Percentiles rank a stretch among this genome's conserved stretches.
phyloP scores from a whole-genome alignment of 2,329 filamentous ascomycete species.

The Ascochyta koolunga region DNA sequence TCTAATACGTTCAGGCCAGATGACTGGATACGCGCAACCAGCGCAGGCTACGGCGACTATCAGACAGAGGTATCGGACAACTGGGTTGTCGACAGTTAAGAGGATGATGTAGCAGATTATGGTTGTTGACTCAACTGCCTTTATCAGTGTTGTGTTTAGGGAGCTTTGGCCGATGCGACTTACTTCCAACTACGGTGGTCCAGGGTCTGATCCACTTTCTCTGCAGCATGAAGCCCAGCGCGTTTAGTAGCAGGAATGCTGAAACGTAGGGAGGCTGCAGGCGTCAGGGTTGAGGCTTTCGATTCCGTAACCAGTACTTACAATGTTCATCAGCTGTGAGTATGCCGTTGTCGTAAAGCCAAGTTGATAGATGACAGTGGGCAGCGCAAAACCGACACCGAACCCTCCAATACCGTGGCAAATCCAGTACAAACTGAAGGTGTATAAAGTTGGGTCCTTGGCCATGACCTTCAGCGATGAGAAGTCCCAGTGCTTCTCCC shows the following conservation, averaged over 20 bases:
- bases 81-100: constrained; percentile 22
- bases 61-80: constrained; percentile 24
- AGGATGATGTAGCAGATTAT: constrained; percentile 29
- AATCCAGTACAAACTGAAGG: constrained; percentile 28
- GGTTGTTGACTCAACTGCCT: constrained; percentile 20
- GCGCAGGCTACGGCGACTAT: constrained; percentile 26
- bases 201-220: constrained; percentile 28
- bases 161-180: not conserved
- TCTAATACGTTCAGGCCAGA: constrained; percentile 27
- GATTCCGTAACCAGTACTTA: constrained; percentile 15
- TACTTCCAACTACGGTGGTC: constrained; percentile 24
- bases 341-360: constrained; percentile 29
- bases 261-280: constrained; percentile 24
- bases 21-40: constrained; percentile 27
- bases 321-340: constrained; percentile 30
- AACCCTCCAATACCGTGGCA: constrained; percentile 30
- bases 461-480: constrained; percentile 17
- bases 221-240: constrained; percentile 25
- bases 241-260: constrained; percentile 26
- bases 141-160: not conserved
- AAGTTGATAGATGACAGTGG: constrained; percentile 30
- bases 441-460: constrained; percentile 26
- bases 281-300: not conserved
- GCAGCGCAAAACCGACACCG: constrained; percentile 23
- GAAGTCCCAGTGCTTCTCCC: constrained; percentile 27